phyloP scores from a whole-genome alignment of 805 yeast species.

The Cyberlindnera euphorbiae region DNA sequence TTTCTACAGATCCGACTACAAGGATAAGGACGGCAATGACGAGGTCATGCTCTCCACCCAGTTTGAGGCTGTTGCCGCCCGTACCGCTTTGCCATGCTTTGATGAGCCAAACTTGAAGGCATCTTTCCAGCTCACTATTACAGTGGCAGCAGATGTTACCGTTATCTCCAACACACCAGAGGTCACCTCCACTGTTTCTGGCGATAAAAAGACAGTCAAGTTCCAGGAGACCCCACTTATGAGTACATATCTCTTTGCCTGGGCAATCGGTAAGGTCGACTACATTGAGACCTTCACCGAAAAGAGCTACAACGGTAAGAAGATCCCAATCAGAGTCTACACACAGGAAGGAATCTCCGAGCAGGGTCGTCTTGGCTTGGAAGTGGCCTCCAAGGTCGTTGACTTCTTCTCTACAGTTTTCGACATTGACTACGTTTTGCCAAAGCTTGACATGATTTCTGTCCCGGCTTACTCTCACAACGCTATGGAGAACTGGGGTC shows the following conservation, averaged over 20 bases:
- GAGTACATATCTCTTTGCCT: conserved; percentile 80
- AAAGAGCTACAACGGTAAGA: conserved; percentile 42
- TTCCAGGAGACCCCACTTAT: conserved; percentile 75
- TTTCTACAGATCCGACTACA: conserved; percentile 68
- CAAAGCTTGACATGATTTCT: conserved; percentile 78
- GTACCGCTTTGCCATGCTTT: conserved; percentile 79
- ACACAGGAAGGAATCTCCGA: conserved; percentile 73
- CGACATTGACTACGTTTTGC: conserved; percentile 72
- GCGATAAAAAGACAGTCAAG: conserved; percentile 32
- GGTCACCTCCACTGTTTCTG: conserved; percentile 40
- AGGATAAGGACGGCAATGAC: conserved; percentile 50
- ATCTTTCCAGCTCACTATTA: conserved; percentile 57
- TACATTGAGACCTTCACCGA: conserved; percentile 49
- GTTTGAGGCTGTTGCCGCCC: conserved; percentile 80
- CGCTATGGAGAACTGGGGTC: conserved; percentile 87
- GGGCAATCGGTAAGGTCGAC: conserved; percentile 73
- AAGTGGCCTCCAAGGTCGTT: conserved; percentile 68
- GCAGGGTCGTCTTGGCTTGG: conserved; percentile 67
- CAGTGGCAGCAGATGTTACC: conserved; percentile 29
- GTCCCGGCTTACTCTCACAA: conserved; percentile 83
- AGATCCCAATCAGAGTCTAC: conserved; percentile 76
- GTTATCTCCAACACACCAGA: conserved; percentile 38
- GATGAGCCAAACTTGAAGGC: conserved; percentile 84
- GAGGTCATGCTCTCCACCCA: conserved; percentile 78
- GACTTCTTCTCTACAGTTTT: conserved; percentile 68